Percentiles rank a stretch among this genome's conserved stretches.
These are phyloP conservation scores for Phlegmacium glaucopus DNA, from an alignment of 768 basidiomycete genomes.

Conservation along the genomic window DNA sequence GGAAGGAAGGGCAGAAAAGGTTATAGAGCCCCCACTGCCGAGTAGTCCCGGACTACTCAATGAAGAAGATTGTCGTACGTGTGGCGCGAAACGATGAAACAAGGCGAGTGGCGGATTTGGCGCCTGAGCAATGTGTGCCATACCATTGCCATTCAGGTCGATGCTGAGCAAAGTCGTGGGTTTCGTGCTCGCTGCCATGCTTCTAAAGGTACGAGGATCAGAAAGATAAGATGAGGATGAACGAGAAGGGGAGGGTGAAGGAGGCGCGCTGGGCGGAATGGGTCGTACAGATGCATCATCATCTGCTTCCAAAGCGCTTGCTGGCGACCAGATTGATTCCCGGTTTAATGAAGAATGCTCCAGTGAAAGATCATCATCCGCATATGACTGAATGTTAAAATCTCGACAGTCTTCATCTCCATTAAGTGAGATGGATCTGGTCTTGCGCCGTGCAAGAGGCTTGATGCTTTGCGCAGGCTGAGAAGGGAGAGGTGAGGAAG, in stretches of 20 bases:
- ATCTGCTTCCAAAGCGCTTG: constrained; percentile 78
- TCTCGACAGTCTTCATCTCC: constrained; percentile 49
- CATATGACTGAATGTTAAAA: constrained; percentile 27
- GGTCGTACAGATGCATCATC: constrained; percentile 93
- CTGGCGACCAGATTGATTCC: constrained; percentile 78
- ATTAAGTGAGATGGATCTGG: constrained; percentile 55
- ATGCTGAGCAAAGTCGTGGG: constrained; percentile 93
- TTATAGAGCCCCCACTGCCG: constrained; percentile 56
- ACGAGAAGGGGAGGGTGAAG: constrained; percentile 81
- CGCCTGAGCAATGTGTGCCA: constrained; percentile 92
- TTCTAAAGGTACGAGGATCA: constrained; percentile 76
- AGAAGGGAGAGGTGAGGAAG: constrained; percentile 42
- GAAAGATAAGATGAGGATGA: constrained; percentile 85
- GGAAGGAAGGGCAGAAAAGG: constrained; percentile 64
- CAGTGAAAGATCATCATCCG: constrained; percentile 46
- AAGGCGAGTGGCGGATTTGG: constrained; percentile 52
- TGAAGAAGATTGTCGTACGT: constrained; percentile 60
- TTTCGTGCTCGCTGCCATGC: constrained; percentile 86
- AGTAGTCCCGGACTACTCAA: constrained; percentile 43
- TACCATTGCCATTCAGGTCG: constrained; percentile 74
- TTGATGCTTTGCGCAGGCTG: constrained; percentile 21
- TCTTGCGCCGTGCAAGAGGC: constrained; percentile 41
- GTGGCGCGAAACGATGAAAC: constrained; percentile 50
- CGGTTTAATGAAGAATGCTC: constrained; percentile 59
- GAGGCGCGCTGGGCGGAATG: constrained; percentile 82